These are phyloP conservation scores for Blastosporella zonata DNA, from an alignment of 1,284 basidiomycete species.

Conservation along the genomic window DNA sequence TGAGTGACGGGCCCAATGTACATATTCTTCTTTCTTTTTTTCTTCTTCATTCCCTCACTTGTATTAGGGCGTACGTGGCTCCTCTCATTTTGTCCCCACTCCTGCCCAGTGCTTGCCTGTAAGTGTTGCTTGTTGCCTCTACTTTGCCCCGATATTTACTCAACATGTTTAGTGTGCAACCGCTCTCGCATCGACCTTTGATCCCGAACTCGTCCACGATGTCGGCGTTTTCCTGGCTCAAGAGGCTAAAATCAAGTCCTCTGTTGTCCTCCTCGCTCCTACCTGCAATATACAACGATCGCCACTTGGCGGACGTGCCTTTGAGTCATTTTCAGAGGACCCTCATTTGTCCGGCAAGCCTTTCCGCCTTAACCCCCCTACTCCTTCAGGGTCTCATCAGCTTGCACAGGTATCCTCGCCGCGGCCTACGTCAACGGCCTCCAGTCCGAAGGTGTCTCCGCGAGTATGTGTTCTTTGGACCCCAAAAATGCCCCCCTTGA, in stretches of 20 bases:
- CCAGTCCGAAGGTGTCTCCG: slow-evolving; percentile 60
- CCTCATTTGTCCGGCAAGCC: slow-evolving; percentile 55
- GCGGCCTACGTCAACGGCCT: slow-evolving; percentile 66
- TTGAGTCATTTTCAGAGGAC: slow-evolving; percentile 72
- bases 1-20: slow-evolving; percentile 68
- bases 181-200: slow-evolving; percentile 63
- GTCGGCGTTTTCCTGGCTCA: slow-evolving; percentile 57
- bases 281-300: slow-evolving; percentile 71
- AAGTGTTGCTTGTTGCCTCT: slow-evolving; percentile 17
- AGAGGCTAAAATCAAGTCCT: slow-evolving; percentile 63
- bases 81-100: slow-evolving; percentile 60
- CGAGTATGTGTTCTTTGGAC: slow-evolving; percentile 35
- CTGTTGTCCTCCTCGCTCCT: slow-evolving; percentile 60
- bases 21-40: slow-evolving; percentile 5
- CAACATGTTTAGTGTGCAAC: slow-evolving; percentile 61
- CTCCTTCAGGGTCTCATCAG: not conserved
- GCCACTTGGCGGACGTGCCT: slow-evolving; percentile 60
- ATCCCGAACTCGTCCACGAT: slow-evolving; percentile 48
- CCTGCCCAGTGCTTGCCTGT: slow-evolving; percentile 65
- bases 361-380: not conserved
- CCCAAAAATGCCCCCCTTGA: slow-evolving; percentile 5
- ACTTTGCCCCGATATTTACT: not conserved
- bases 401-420: slow-evolving; percentile 47
- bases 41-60: slow-evolving; percentile 9
- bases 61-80: slow-evolving; percentile 59